Percentiles rank a stretch among this genome's conserved stretches.
phyloP scores from a whole-genome alignment of 2,329 filamentous ascomycete genomes.

The Fusarium longipes region DNA sequence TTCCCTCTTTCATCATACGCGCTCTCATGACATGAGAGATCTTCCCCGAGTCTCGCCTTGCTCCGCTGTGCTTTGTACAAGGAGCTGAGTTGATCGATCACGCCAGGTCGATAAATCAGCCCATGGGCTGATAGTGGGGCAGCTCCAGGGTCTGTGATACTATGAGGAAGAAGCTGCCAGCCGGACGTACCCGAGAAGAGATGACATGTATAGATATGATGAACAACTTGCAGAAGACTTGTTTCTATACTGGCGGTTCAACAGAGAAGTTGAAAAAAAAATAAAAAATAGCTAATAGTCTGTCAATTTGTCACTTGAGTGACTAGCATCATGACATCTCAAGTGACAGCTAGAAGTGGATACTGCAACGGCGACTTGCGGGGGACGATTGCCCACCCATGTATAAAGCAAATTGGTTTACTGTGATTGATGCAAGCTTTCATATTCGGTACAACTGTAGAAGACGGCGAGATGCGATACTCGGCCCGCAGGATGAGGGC shows the following conservation, averaged over 20 bases:
- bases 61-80: slow-evolving; percentile 37
- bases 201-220: not conserved
- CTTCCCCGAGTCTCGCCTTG: slow-evolving; percentile 46
- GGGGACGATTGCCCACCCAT: slow-evolving; percentile 6
- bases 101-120: slow-evolving; percentile 47
- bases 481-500: not conserved
- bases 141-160: slow-evolving; percentile 38
- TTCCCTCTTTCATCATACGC: slow-evolving; percentile 19
- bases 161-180: slow-evolving; percentile 33
- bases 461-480: slow-evolving; percentile 16
- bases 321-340: slow-evolving; percentile 22
- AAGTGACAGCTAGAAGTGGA: slow-evolving; percentile 24
- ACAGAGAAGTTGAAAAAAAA: rapidly evolving
- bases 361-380: slow-evolving; percentile 17
- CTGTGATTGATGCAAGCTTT: slow-evolving; percentile 27
- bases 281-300: not conserved
- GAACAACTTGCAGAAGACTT: not conserved
- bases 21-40: slow-evolving; percentile 24
- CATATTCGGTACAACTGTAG: not conserved
- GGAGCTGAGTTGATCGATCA: slow-evolving; percentile 43
- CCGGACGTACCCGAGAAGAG: slow-evolving; percentile 43
- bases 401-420: slow-evolving; percentile 10
- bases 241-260: not conserved
- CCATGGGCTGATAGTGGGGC: slow-evolving; percentile 47
- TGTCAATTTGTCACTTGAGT: not conserved